A percentile compares a stretch with the other conserved stretches of the same genome.
Evolutionary conservation across 2,329 filamentous ascomycete species (phyloP).

Genomic region (Thelonectria blattea): DNA sequence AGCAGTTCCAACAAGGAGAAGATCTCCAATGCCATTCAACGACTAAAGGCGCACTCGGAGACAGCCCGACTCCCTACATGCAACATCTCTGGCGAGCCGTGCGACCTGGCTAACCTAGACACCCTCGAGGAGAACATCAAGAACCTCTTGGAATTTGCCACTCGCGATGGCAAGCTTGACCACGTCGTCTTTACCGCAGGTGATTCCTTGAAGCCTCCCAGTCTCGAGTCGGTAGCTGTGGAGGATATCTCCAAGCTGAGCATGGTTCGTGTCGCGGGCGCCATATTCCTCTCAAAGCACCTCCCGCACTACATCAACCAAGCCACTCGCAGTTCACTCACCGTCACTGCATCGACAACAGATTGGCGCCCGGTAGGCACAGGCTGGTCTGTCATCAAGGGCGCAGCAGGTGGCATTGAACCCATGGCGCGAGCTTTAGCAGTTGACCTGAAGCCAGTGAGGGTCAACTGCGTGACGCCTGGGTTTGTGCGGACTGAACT

Average conservation of each 20-base stretch:
- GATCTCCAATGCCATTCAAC: conserved; percentile 52
- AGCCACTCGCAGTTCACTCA: conserved; percentile 55
- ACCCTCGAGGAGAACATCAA: conserved; percentile 50
- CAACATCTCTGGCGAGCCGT: conserved; percentile 34
- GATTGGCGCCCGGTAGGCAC: conserved; percentile 54
- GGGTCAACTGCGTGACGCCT: conserved; percentile 67
- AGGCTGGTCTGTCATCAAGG: conserved; percentile 56
- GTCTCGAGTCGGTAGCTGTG: conserved; percentile 49
- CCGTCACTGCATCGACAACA: conserved; percentile 60
- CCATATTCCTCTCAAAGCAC: conserved; percentile 59
- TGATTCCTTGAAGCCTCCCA: conserved; percentile 45
- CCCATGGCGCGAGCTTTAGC: conserved; percentile 63
- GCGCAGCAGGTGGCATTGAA: conserved; percentile 57
- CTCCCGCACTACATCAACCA: conserved; percentile 50
- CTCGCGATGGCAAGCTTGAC: conserved; percentile 57
- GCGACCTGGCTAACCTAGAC: conserved; percentile 26
- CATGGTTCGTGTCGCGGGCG: conserved; percentile 57
- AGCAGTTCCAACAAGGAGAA: conserved; percentile 61
- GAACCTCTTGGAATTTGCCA: conserved; percentile 53
- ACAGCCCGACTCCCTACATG: conserved; percentile 44
- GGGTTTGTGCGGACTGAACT: conserved; percentile 59
- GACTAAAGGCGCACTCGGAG: conserved; percentile 43
- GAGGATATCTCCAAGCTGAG: conserved; percentile 48
- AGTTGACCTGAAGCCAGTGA: conserved; percentile 65
- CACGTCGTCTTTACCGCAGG: conserved; percentile 66